Conservation (phyloP, 495 filamentous ascomycete genomes). For the Clavariopsis aquatica region DNA sequence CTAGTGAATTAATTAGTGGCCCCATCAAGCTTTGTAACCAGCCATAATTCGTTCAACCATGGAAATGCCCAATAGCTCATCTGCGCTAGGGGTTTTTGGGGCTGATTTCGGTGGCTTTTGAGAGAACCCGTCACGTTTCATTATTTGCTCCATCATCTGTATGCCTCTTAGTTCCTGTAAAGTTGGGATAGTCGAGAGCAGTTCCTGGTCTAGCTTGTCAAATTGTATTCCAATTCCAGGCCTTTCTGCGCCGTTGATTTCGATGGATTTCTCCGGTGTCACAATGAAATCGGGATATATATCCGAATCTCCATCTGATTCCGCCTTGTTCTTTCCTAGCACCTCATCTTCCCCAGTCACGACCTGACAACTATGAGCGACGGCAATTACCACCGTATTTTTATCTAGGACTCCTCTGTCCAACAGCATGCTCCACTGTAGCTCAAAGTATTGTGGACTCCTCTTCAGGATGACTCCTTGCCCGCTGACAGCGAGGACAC, state of each 20-base stretch:
- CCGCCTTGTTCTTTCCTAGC: background rate
- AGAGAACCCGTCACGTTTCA: constrained; percentile 3
- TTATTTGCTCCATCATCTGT: constrained; percentile 33
- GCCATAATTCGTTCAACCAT: constrained; percentile 30
- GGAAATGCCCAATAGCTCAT: constrained; percentile 24
- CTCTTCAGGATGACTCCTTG: constrained; percentile 1
- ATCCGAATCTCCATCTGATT: background rate
- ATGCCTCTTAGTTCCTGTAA: constrained; percentile 34
- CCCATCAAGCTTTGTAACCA: constrained; percentile 16
- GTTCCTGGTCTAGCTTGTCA: background rate
- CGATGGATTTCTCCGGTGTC: constrained; percentile 9
- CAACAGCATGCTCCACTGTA: constrained; percentile 20
- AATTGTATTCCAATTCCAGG: constrained; percentile 7
- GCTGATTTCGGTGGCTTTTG: constrained; percentile 1
- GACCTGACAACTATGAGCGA: constrained; percentile 21
- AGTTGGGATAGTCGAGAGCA: constrained; percentile 7
- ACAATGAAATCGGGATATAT: constrained; percentile 15
- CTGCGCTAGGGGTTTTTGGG: constrained; percentile 5
- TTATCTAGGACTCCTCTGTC: constrained; percentile 2
- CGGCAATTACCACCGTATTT: constrained; percentile 10
- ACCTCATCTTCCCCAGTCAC: background rate
- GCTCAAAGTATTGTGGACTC: constrained; percentile 9
- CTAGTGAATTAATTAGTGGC: background rate
- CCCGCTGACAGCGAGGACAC: constrained; percentile 3
- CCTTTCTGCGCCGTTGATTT: background rate